Percentiles rank a stretch among this genome's conserved stretches.
Conservation (phyloP, 164 flowering plant species). For the Pachysandra terminalis region DNA sequence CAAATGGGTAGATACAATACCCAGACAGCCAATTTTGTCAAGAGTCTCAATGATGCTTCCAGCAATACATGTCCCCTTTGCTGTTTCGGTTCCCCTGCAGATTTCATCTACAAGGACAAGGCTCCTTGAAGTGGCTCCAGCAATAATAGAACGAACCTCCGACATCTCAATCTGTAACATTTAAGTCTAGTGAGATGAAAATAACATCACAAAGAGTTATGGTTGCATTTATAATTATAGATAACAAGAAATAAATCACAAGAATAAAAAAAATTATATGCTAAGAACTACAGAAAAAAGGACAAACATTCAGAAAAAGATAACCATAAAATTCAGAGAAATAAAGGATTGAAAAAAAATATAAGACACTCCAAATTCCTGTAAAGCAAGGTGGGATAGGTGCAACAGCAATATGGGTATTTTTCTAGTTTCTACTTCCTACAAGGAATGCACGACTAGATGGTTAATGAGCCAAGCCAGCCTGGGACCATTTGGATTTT, state of each 20-base stretch:
- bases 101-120: slow-evolving; percentile 96
- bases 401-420: too few species aligned
- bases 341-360: too few species aligned
- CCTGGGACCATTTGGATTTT: too few species aligned
- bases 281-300: too few species aligned
- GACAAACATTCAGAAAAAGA: too few species aligned
- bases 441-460: too few species aligned
- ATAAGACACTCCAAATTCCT: too few species aligned
- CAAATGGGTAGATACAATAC: slow-evolving; percentile 91
- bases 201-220: neutral
- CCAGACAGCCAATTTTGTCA: slow-evolving; percentile 79
- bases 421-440: too few species aligned
- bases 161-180: slow-evolving; percentile 87
- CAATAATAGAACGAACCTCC: slow-evolving; percentile 71
- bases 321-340: too few species aligned
- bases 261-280: too few species aligned
- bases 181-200: slow-evolving; percentile 5
- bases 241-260: neutral
- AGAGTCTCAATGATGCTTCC: slow-evolving; percentile 88
- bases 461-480: too few species aligned
- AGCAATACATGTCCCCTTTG: slow-evolving; percentile 95
- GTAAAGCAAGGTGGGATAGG: too few species aligned
- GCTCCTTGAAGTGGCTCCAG: slow-evolving; percentile 69
- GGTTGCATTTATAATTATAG: neutral
- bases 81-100: slow-evolving; percentile 96